Base-by-base conservation (phyloP, 106 monocot species). In the Acanthochlamys bracteata region DNA sequence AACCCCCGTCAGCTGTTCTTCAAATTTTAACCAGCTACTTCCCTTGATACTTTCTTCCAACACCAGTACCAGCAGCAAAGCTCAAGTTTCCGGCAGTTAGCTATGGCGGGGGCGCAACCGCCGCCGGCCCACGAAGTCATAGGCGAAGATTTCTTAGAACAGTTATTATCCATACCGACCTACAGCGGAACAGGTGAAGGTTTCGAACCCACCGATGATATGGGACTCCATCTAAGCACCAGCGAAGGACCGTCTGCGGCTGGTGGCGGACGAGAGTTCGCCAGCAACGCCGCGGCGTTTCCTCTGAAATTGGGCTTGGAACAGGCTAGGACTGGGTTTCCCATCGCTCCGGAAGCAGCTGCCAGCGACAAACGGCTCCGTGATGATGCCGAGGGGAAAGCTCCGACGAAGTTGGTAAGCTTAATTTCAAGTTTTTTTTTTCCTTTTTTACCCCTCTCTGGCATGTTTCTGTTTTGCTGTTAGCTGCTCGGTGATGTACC, bases 81-180 rank as follows among this genome's bases (percentile, higher is more conserved):
- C 33, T 33, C 33, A 49, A 49, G 49, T 49, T 49, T 17, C 15
- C 49, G 49, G 49, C 49, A 33, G 33, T 3, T 49, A 59, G 41
- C 7, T 64, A 90, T 90, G 90, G 87, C 86, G 42, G 82, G 80
- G 61, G 79, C 79, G 0, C 78, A 60, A 54, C 75, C 65, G 61
- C 72, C 78, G 39, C 81, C 83, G 10, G 71, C 78, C 26, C 14
- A 64, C 15, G 85, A 83, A 26, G 78, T 78, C n/a, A 75, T 89
- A 55, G 77, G 64, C 12, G 95, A 95, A 66, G 95, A 95, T 64
- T 95, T 95, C 77, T 87, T 95, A 65, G 95, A 95, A 55, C 95
- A 95, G 80, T 76, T 95, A 60, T 86, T 95, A 63, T 77, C 84
- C 19, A 75, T 83, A 69, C 76, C 77, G 7, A 4, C 63, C 25